Percentiles rank a stretch among this genome's conserved stretches.
These are phyloP conservation scores for Pistacia vera DNA, from an alignment of 345 rosid species.

Conservation along the genomic window DNA sequence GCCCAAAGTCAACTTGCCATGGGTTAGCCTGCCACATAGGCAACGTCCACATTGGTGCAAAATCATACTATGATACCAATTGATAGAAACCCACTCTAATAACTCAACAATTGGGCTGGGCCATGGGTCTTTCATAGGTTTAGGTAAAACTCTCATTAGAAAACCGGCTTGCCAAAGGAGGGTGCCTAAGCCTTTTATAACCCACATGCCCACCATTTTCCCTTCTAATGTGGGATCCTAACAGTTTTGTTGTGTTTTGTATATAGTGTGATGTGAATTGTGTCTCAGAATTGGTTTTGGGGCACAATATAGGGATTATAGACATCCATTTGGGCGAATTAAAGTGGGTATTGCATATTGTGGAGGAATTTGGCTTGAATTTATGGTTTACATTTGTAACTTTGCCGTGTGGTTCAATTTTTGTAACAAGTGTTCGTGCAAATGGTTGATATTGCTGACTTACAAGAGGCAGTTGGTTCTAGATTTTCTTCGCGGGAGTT, in stretches of 20 bases:
- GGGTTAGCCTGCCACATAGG: too few relatives aligned
- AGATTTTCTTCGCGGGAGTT: slow-evolving; percentile 85
- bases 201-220: too few relatives aligned
- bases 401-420: slow-evolving; percentile 10
- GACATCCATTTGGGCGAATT: slow-evolving; percentile 26
- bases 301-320: slow-evolving; percentile 7
- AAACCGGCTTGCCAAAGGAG: too few relatives aligned
- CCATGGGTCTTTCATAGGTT: too few relatives aligned
- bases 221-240: too few relatives aligned
- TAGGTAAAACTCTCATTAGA: too few relatives aligned
- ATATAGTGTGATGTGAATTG: slow-evolving; percentile 11
- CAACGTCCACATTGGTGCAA: too few relatives aligned
- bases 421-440: slow-evolving; percentile 18
- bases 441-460: slow-evolving; percentile 83
- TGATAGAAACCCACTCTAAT: too few relatives aligned
- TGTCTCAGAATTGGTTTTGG: slow-evolving; percentile 33
- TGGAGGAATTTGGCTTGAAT: slow-evolving; percentile 17
- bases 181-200: too few relatives aligned
- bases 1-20: too few relatives aligned
- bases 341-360: slow-evolving; percentile 23
- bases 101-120: too few relatives aligned
- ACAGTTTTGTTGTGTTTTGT: not conserved
- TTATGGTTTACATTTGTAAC: slow-evolving; percentile 10
- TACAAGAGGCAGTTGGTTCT: slow-evolving; percentile 75
- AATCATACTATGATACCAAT: too few relatives aligned